Percentiles rank a stretch among this genome's conserved stretches.
Conservation (phyloP, 2,329 filamentous ascomycete genomes). For the Thielaviopsis musarum region DNA sequence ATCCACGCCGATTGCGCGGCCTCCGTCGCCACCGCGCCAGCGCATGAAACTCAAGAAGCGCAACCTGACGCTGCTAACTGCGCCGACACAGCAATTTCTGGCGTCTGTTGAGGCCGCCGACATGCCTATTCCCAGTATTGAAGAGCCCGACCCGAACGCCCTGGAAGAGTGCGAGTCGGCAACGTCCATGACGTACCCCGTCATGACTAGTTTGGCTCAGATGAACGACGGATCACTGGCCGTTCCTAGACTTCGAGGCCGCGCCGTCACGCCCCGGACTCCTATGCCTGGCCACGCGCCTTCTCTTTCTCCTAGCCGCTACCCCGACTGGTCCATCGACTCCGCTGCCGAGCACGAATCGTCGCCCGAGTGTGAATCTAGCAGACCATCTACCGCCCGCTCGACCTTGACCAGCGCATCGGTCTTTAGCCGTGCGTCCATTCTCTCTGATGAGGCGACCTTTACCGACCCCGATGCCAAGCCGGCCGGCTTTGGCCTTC, state of each 20-base stretch:
- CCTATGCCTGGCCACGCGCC: conserved; percentile 32
- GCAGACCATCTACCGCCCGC: conserved; percentile 41
- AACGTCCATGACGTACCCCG: conserved; percentile 21
- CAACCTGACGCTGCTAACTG: conserved; percentile 33
- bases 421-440: conserved; percentile 38
- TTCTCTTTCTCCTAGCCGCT: conserved; percentile 28
- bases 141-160: conserved; percentile 35
- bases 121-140: conserved; percentile 47
- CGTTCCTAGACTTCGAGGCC: conserved; percentile 3
- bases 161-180: conserved; percentile 22
- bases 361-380: conserved; percentile 41
- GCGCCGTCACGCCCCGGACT: conserved; percentile 31
- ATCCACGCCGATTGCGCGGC: conserved; percentile 18
- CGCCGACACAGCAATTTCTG: conserved; percentile 49
- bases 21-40: conserved; percentile 34
- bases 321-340: conserved; percentile 42
- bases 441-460: conserved; percentile 36
- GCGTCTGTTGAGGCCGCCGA: conserved; percentile 49
- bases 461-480: conserved; percentile 32
- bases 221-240: conserved; percentile 28
- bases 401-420: conserved; percentile 43
- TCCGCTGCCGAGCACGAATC: conserved; percentile 40
- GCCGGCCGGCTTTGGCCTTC: background rate
- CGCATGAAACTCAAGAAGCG: conserved; percentile 39
- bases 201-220: conserved; percentile 20